These are phyloP conservation scores for Sporothrix humicola DNA, from an alignment of 2,329 filamentous ascomycete species.

Conservation along the genomic window DNA sequence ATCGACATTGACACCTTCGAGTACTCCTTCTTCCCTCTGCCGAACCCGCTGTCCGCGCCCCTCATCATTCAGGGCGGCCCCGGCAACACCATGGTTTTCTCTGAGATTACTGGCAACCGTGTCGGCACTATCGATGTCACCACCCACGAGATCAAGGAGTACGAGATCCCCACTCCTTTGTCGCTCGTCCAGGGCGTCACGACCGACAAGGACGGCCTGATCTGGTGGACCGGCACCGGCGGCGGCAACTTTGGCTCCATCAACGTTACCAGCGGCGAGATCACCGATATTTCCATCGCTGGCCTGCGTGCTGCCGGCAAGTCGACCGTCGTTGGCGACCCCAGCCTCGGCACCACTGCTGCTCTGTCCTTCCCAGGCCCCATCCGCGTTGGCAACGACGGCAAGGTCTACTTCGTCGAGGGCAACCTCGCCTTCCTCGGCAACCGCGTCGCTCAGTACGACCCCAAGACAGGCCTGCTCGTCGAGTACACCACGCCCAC, in stretches of 20 bases:
- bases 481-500: constrained; percentile 18
- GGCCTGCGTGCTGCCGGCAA: neutral
- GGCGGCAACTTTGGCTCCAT: constrained; percentile 4
- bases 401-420: constrained; percentile 19
- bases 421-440: constrained; percentile 12
- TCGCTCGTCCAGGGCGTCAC: neutral
- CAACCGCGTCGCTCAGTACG: constrained; percentile 20
- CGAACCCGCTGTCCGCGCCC: neutral
- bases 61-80: neutral
- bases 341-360: neutral
- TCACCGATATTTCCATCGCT: neutral
- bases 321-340: neutral
- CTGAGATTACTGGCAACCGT: constrained; percentile 7
- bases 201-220: neutral
- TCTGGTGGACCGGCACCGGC: neutral
- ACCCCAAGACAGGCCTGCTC: constrained; percentile 4
- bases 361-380: neutral
- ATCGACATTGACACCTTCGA: constrained; percentile 6
- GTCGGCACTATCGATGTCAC: neutral
- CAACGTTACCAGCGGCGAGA: neutral
- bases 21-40: neutral
- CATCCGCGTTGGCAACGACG: neutral
- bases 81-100: neutral
- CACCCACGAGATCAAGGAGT: neutral
- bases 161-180: neutral